phyloP scores from a whole-genome alignment of 257 asterid genomes.

The Paulownia fortunei region DNA sequence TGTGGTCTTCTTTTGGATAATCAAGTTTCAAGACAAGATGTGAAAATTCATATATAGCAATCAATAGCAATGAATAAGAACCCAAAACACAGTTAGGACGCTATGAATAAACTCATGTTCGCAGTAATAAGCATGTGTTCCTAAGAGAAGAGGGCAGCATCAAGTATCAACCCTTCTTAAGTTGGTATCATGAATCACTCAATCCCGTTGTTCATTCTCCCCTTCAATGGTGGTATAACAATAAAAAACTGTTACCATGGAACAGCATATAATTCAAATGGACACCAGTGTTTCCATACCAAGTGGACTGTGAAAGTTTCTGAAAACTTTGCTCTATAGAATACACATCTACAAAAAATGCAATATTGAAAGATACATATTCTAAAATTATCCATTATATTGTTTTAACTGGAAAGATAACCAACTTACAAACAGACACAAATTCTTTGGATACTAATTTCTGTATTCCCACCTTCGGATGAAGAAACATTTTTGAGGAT shows the following conservation, averaged over 20 bases:
- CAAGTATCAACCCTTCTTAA: neutral
- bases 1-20: neutral
- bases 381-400: neutral
- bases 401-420: neutral
- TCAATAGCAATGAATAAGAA: conserved; percentile 8
- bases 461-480: conserved; percentile 3
- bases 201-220: neutral
- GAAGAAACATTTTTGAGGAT: conserved; percentile 17
- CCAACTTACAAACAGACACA: neutral
- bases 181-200: conserved; percentile 5
- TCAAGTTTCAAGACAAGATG: conserved; percentile 16
- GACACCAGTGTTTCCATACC: neutral
- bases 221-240: conserved; percentile 19
- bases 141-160: neutral
- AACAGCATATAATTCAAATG: neutral
- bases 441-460: neutral
- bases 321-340: neutral
- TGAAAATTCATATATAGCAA: neutral
- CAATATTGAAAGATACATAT: neutral
- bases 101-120: neutral
- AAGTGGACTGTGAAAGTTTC: neutral
- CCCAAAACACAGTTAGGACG: neutral
- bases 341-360: conserved; percentile 7
- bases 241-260: neutral
- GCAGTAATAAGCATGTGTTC: conserved; percentile 1